Evolutionary conservation across 2,329 filamentous ascomycete genomes (phyloP), one percentile per base, ranked within the genome.

Genomic region (Coleophoma eucalyptorum): DNA sequence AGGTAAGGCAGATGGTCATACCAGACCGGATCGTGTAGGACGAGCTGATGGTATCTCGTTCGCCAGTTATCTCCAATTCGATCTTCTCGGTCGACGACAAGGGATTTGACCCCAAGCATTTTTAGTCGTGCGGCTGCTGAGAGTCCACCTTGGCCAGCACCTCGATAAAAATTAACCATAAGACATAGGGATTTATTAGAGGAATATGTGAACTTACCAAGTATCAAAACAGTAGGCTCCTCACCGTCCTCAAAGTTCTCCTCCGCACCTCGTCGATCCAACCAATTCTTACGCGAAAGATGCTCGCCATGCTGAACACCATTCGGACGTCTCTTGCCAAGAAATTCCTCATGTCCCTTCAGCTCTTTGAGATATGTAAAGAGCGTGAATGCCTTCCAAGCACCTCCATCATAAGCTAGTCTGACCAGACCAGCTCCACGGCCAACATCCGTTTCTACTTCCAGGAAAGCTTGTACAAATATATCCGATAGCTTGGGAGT

Each of bases 21-120:
- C 71, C 62, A 58, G 2, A 87, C 79, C 0, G 84, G 82, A 59
- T 88, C 85, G 57, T 89, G 86, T 0, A 86, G 77, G 0, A 88
- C 83, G 0, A 89, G 75, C 52, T 85, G 79, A 55, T 80, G 76
- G 56, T 87, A 87, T 45, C 84, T 68, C 37, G 72, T 73, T 16
- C 83, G 72, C 84, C 84, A 87, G 61, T 81, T 86, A 54, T 87
- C 82, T 10, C 84, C 83, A 0, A 87, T 69, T 3, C 74, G 69
- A 1, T 76, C 69, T 51, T 83, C 79, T 20, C 72, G 69, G 56
- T 87, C 83, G 18, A 87, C 69, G 13, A 86, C 61, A 2, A 87
- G 67, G 0, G 79, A 68, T 11, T 75, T 67, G 4, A 86, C 68
- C 1, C 77, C 73, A 0, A 85, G 70, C 71, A 79, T 78, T 58